Conservation (phyloP, 441 rosid species). For the Codiaeum variegatum region DNA sequence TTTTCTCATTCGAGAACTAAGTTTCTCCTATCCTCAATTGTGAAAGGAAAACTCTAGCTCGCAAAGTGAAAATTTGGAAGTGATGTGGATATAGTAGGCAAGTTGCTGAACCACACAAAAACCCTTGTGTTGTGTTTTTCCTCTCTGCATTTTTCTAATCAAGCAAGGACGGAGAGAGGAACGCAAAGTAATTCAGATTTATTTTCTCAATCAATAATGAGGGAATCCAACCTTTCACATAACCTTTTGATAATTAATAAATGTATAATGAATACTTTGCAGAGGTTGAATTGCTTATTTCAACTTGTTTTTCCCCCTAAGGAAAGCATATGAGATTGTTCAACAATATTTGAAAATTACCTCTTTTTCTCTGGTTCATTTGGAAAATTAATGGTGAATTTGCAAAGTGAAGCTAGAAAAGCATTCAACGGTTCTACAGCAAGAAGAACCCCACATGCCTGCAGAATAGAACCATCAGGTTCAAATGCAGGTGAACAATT, state of each 20-base stretch:
- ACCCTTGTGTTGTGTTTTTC: not conserved
- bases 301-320: not conserved
- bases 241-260: not conserved
- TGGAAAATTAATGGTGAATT: slow-evolving; percentile 87
- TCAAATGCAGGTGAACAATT: slow-evolving; percentile 10
- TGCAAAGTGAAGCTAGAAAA: slow-evolving; percentile 95
- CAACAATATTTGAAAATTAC: slow-evolving; percentile 33
- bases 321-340: slow-evolving; percentile 13
- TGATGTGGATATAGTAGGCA: not conserved
- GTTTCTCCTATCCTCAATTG: not conserved
- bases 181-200: not conserved
- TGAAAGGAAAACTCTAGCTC: not conserved
- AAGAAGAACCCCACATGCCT: slow-evolving; percentile 99
- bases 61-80: not conserved
- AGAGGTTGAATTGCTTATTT: not conserved
- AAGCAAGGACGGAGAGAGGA: not conserved
- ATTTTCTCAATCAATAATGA: not conserved
- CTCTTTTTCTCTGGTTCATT: slow-evolving; percentile 75
- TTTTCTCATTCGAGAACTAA: too few species aligned
- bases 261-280: not conserved
- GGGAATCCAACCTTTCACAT: not conserved
- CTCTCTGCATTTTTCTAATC: not conserved
- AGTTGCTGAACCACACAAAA: not conserved
- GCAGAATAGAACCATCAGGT: slow-evolving; percentile 30
- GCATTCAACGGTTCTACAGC: slow-evolving; percentile 97